Percentiles rank a stretch among this genome's conserved stretches.
Evolutionary conservation across 345 rosid genomes (phyloP).

Genomic region (Anastatica hierochuntica): DNA sequence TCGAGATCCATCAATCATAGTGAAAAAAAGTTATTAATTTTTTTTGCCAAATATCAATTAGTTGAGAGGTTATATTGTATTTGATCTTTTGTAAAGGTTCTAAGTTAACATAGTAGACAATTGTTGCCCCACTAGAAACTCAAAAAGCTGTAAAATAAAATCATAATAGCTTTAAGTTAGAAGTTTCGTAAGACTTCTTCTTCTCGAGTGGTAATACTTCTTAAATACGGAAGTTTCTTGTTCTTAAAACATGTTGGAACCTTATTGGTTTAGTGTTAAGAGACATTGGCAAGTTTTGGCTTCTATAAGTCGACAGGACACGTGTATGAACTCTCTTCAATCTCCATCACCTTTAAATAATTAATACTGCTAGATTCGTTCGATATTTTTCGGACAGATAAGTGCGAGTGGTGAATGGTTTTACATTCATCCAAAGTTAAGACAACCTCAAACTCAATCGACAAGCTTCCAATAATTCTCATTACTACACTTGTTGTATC

Average conservation of each 20-base stretch:
- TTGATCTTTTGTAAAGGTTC: no score
- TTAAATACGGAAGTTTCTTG: neutral
- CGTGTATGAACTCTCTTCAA: no score
- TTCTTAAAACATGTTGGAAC: neutral
- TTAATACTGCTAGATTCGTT: no score
- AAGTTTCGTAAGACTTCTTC: conserved; percentile 7
- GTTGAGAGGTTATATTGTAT: no score
- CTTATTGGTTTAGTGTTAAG: conserved; percentile 12
- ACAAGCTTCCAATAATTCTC: conserved; percentile 11
- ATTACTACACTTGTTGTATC: neutral
- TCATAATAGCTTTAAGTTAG: neutral
- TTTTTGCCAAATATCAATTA: no score
- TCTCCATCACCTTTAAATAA: no score
- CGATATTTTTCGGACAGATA: no score
- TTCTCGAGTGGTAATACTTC: conserved; percentile 5
- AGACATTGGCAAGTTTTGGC: neutral
- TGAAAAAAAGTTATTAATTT: no score
- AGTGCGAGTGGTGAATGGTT: conserved; percentile 4
- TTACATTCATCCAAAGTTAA: conserved; percentile 5
- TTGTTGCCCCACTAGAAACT: neutral
- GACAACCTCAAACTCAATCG: neutral
- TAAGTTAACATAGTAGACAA: no score
- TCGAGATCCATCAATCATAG: no score
- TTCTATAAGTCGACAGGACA: conserved; percentile 1
- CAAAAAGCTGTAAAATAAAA: no score